phyloP scores from a whole-genome alignment of 1,284 basidiomycete species.

The Microbotryum intermedium region DNA sequence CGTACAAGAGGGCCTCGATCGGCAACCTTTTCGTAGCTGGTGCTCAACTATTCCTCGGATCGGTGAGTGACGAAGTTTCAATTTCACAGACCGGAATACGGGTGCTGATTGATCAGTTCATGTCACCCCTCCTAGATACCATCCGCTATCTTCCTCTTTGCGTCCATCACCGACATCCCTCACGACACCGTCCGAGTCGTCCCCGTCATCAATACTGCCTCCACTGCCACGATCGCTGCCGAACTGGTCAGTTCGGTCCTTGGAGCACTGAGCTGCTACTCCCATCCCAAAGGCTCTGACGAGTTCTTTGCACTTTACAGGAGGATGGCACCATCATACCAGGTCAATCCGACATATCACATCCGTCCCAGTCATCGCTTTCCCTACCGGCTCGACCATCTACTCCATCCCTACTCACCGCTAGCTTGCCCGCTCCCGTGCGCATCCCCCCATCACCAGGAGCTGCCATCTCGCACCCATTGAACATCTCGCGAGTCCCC shows the following conservation, averaged over 20 bases:
- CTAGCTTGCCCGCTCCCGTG: constrained; percentile 16
- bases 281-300: no score
- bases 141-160: constrained; percentile 91
- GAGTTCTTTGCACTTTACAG: constrained; percentile 41
- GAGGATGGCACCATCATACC: constrained; percentile 70
- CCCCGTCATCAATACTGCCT: constrained; percentile 88
- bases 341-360: constrained; percentile 95
- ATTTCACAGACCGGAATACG: constrained; percentile 15
- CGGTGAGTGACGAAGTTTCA: constrained; percentile 45
- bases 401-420: constrained; percentile 34
- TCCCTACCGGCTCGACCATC: constrained; percentile 7
- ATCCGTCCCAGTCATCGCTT: constrained; percentile 53
- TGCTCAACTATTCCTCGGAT: constrained; percentile 75
- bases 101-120: constrained; percentile 34
- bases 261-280: neutral
- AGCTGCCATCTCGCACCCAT: constrained; percentile 2
- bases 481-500: constrained; percentile 13
- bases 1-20: constrained; percentile 66
- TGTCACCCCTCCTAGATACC: constrained; percentile 40
- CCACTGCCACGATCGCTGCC: constrained; percentile 94
- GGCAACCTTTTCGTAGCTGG: constrained; percentile 52
- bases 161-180: constrained; percentile 67
- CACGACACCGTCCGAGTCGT: constrained; percentile 39
- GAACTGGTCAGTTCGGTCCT: constrained; percentile 56
- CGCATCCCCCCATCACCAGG: constrained; percentile 28